Evolutionary conservation across 2,329 filamentous ascomycete genomes (phyloP).

Genomic region (Fusarium hainanense): DNA sequence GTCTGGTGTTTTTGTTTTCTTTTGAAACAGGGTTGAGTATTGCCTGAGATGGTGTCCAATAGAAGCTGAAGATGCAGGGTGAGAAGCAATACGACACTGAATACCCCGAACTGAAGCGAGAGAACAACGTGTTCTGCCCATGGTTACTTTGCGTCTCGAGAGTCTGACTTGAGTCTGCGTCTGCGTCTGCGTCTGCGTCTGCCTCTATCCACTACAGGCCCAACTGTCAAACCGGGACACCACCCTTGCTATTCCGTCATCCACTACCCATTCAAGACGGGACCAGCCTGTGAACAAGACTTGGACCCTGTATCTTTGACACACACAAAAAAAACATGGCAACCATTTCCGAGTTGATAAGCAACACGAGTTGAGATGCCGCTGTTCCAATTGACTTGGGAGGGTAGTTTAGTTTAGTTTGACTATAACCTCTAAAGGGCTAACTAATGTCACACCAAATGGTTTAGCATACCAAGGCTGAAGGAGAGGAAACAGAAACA

Average conservation of each 20-base stretch:
- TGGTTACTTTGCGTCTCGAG: neutral
- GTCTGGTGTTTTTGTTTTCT: slow-evolving; percentile 2
- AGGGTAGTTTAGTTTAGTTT: neutral
- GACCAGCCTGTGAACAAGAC: slow-evolving; percentile 37
- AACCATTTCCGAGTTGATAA: slow-evolving; percentile 11
- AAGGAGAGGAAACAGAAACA: neutral
- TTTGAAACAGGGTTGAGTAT: slow-evolving; percentile 3
- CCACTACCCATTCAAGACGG: slow-evolving; percentile 30
- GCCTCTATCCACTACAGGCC: neutral
- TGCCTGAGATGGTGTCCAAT: slow-evolving; percentile 7
- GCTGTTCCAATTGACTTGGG: neutral
- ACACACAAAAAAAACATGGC: slow-evolving; percentile 19
- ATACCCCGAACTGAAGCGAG: slow-evolving; percentile 17
- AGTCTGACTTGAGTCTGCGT: neutral
- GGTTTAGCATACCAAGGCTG: neutral
- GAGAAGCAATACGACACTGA: neutral
- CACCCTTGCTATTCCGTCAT: slow-evolving; percentile 37
- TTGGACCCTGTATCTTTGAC: slow-evolving; percentile 38
- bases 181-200: neutral
- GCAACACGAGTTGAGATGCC: neutral
- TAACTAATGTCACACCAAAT: neutral
- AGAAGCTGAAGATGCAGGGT: slow-evolving; percentile 18
- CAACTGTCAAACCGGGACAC: slow-evolving; percentile 36
- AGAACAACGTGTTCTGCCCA: slow-evolving; percentile 24
- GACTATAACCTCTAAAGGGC: neutral